These are phyloP conservation scores for Phialocephala subalpina DNA, from an alignment of 2,329 filamentous ascomycete genomes.

Conservation along the genomic window DNA sequence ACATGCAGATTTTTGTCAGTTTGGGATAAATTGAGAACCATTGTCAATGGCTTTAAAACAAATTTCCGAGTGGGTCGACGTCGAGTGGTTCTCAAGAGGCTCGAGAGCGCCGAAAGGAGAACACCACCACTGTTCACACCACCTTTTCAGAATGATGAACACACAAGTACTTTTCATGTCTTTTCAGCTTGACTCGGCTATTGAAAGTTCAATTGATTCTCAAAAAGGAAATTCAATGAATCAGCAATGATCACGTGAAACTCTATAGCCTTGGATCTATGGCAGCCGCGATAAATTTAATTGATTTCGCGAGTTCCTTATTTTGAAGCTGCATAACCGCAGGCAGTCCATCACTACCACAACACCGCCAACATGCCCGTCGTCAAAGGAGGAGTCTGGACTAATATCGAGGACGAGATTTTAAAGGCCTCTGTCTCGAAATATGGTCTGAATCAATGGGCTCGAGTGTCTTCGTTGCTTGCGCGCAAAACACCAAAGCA, in stretches of 20 bases:
- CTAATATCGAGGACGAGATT: slow-evolving; percentile 90
- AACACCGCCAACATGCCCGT: slow-evolving; percentile 64
- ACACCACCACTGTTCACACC: background rate
- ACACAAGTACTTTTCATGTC: background rate
- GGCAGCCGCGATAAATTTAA: slow-evolving; percentile 15
- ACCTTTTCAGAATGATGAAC: background rate
- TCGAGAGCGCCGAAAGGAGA: background rate
- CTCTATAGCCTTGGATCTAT: slow-evolving; percentile 13
- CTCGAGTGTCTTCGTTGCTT: slow-evolving; percentile 94
- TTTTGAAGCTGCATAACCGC: slow-evolving; percentile 9
- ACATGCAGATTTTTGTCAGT: background rate
- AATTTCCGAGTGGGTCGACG: background rate
- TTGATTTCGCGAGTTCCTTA: slow-evolving; percentile 10
- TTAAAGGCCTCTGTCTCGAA: slow-evolving; percentile 90
- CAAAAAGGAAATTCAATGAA: background rate
- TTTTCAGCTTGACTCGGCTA: background rate
- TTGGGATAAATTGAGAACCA: background rate
- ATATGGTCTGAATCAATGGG: slow-evolving; percentile 97
- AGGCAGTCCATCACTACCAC: slow-evolving; percentile 13
- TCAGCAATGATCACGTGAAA: background rate
- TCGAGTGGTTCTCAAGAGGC: background rate
- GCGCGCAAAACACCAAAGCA: slow-evolving; percentile 98
- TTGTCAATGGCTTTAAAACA: background rate
- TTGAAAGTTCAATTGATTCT: background rate
- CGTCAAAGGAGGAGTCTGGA: slow-evolving; percentile 79